These are phyloP conservation scores for Asterella californica DNA, from an alignment of 225 moss, liverwort and hornwort genomes.

Conservation along the genomic window DNA sequence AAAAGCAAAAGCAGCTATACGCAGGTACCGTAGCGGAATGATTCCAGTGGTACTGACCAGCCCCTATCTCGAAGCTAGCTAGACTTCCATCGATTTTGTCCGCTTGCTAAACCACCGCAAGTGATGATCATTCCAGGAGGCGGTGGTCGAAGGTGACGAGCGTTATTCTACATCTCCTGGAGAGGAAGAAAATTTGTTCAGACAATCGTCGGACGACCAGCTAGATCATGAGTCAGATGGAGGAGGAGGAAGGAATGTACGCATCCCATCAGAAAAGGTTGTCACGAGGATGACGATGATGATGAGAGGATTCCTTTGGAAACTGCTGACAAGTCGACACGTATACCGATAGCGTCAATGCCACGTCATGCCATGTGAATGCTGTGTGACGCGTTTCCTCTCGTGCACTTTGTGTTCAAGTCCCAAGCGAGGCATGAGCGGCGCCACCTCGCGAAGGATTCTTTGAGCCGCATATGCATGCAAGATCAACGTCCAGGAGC, in stretches of 20 bases:
- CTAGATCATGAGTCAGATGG: too few species aligned
- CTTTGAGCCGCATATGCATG: too few species aligned
- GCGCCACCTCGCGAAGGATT: too few species aligned
- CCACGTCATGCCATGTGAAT: conserved; percentile 14
- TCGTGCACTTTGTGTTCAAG: too few species aligned
- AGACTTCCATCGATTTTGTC: not conserved
- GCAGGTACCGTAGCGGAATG: too few species aligned
- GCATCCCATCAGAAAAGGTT: not conserved
- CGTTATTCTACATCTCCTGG: not conserved
- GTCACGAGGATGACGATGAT: not conserved
- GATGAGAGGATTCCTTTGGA: not conserved
- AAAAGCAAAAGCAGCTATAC: not conserved
- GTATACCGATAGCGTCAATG: not conserved
- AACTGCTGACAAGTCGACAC: not conserved
- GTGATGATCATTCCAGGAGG: not conserved
- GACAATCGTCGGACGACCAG: not conserved
- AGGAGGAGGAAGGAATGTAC: not conserved
- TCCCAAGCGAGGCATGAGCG: too few species aligned
- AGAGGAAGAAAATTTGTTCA: too few species aligned
- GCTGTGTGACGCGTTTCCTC: not conserved
- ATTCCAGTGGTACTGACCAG: not conserved
- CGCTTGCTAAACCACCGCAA: not conserved
- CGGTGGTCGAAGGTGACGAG: not conserved
- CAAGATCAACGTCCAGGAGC: too few species aligned
- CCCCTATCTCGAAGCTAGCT: not conserved